A percentile compares a stretch with the other conserved stretches of the same genome.
Evolutionary conservation across 176 grass and related monocot species (phyloP).

Genomic region (Tuctoria greenei): DNA sequence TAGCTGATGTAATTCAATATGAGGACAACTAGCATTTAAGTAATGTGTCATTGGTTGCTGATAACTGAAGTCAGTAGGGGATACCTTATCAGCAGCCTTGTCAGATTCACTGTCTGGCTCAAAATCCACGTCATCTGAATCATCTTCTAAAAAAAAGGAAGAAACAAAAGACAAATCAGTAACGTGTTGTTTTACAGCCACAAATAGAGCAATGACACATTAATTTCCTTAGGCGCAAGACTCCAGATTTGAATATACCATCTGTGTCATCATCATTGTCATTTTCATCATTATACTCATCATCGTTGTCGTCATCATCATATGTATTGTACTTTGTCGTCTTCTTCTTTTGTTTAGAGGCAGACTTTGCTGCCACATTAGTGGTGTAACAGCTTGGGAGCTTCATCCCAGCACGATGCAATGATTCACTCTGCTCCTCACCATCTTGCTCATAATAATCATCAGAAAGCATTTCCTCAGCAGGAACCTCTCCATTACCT

Average conservation of each 20-base stretch:
- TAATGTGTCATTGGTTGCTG: conserved; percentile 10
- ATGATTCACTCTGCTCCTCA: conserved; percentile 69
- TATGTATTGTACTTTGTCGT: conserved; percentile 52
- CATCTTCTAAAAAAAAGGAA: conserved; percentile 75
- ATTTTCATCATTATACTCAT: conserved; percentile 51
- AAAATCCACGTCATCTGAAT: conserved; percentile 97
- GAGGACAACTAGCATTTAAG: conserved; percentile 22
- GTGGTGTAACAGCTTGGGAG: conserved; percentile 60
- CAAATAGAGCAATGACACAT: conserved; percentile 24
- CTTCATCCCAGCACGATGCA: conserved; percentile 53
- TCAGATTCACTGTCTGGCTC: conserved; percentile 87
- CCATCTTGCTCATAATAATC: conserved; percentile 95
- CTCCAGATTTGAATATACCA: conserved; percentile 57
- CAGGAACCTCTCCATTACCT: conserved; percentile 60
- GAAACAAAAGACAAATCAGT: conserved; percentile 25
- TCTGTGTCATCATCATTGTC: conserved; percentile 70
- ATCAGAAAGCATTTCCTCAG: conserved; percentile 95
- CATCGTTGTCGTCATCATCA: conserved; percentile 46
- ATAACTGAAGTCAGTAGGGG: conserved; percentile 32
- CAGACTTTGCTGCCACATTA: conserved; percentile 45
- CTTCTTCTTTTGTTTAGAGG: conserved; percentile 61
- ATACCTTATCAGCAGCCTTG: conserved; percentile 72
- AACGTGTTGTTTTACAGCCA: conserved; percentile 15
- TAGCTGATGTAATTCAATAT: conserved; percentile 18
- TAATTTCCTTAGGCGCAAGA: conserved; percentile 11